Base-by-base conservation (phyloP, 805 yeast species). In the Clavispora fructus region DNA sequence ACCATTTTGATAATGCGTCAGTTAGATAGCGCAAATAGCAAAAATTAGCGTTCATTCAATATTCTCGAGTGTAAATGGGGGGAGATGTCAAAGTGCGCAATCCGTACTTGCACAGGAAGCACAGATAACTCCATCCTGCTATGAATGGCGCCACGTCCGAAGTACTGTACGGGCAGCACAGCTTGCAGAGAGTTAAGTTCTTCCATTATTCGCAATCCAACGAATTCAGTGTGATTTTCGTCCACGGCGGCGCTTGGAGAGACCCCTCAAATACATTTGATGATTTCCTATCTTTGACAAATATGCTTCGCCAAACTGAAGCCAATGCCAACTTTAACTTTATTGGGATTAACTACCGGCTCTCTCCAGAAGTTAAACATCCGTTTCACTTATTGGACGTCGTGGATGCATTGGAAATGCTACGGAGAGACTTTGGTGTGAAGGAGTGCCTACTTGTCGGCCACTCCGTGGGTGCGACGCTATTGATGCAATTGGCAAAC, bases 161-260 rank as follows among this genome's bases (percentile, higher is more conserved):
- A 27, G 23, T 39, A 2, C 26, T 25, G 11, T 71, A 69, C 49
- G 75, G 75, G 6, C 44, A 45, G 0, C 63, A 70, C 51, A 59
- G 57, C 3, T 60, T 70, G 26, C 74, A 71, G 41, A 44, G 41
- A 14, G 33, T 68, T 30, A 66, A 61, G 46, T 48, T 63, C 1
- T 68, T 63, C 49, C 52, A 56, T n/a, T 51, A 50, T 38, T 7
- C 40, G 5, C 48, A 47, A 2, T 47, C 41, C 14, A 41, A 41
- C 17, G 45, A 58, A 2, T 45, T 46, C 19, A 62, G 77, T 16
- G 44, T 79, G 6, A 73, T 87, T 0, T 82, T 80, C 53, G 74
- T 88, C 35, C 96, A 88, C 63, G 96, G 96, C 1, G 96, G 96
- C 0, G 95, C 90, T 0, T 88, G 96, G 96, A 71, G 87, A 50